Conservation (phyloP, 768 basidiomycete species). For the Mycena alexandri region DNA sequence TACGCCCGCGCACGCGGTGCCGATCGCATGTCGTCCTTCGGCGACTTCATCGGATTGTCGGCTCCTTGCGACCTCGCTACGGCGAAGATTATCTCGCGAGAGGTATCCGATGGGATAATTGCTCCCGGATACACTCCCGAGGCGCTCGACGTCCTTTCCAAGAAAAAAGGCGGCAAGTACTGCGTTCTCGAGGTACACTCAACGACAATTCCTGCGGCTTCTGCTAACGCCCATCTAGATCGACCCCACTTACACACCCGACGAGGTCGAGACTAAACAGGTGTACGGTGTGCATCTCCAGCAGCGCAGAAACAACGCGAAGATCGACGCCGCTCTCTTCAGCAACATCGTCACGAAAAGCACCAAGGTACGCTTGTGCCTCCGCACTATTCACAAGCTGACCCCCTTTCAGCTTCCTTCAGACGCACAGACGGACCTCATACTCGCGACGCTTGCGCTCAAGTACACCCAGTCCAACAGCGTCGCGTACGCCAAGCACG, state of each 20-base stretch:
- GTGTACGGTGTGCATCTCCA: constrained; percentile 94
- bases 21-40: constrained; percentile 99
- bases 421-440: constrained; percentile 87
- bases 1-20: constrained; percentile 98
- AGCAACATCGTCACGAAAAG: constrained; percentile 90
- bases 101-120: constrained; percentile 98
- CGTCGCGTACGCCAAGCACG: constrained; percentile 93
- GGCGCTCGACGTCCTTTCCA: constrained; percentile 89
- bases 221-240: constrained; percentile 65
- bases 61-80: constrained; percentile 94
- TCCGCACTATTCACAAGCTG: constrained; percentile 1
- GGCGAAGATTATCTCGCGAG: constrained; percentile 96
- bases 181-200: constrained; percentile 88
- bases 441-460: constrained; percentile 95
- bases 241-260: constrained; percentile 85
- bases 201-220: not conserved
- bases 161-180: constrained; percentile 99
- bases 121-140: constrained; percentile 92
- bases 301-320: constrained; percentile 91
- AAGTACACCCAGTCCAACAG: constrained; percentile 99
- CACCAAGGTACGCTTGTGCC: constrained; percentile 72
- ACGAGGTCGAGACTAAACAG: constrained; percentile 90
- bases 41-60: constrained; percentile 97
- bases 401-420: constrained; percentile 70
- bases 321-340: constrained; percentile 86